Evolutionary conservation across 2,329 filamentous ascomycete species (phyloP), one percentile per base, ranked within the genome.

Genomic region (Ceratocystis diversiconidia): DNA sequence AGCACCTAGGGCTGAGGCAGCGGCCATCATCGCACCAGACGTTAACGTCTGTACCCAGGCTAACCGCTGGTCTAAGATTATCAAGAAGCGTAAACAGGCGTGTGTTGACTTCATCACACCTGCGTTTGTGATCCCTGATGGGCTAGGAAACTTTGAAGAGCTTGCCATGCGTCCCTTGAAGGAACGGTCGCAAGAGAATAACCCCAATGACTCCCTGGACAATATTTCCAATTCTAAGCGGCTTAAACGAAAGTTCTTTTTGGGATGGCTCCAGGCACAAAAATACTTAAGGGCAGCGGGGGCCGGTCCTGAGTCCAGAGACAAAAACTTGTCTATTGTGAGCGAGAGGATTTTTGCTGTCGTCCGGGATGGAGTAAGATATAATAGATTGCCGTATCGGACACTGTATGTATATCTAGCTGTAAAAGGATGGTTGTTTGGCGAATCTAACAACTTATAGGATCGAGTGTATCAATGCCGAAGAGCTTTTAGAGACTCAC

Each of bases 41-140:
- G 41, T 62, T 41, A 63, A 61, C 43, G 36, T 63, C 22, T 63
- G 66, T 43, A 32, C 60, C 4, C 43, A 50, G 15, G 61, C 60
- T 32, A 67, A 65, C 44, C 62, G 61, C 28, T 64, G 60, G 63
- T 55, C 61, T 28, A 50, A 65, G 60, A 67, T 62, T 30, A 63
- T 59, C 46, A 64, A 50, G 63, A 52, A 52, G 32, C 41, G 59
- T 19, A 65, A 66, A 46, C 15, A 52, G 19, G 55, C 46, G 41
- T 68, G 67, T 48, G 32, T 61, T 17, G 57, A 63, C 30, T 67
- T 73, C 30, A 71, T 75, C 60, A 70, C 68, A 8, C 69, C 69
- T 4, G 69, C 72, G 1, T 76, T 77, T 66, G 72, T 76, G n/a
- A 69, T 77, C 12, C 75, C 76, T 1, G 76, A 77, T 61, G 70